Evolutionary conservation across 805 yeast species (phyloP).

Genomic region (Zygotorulaspora chibaensis): DNA sequence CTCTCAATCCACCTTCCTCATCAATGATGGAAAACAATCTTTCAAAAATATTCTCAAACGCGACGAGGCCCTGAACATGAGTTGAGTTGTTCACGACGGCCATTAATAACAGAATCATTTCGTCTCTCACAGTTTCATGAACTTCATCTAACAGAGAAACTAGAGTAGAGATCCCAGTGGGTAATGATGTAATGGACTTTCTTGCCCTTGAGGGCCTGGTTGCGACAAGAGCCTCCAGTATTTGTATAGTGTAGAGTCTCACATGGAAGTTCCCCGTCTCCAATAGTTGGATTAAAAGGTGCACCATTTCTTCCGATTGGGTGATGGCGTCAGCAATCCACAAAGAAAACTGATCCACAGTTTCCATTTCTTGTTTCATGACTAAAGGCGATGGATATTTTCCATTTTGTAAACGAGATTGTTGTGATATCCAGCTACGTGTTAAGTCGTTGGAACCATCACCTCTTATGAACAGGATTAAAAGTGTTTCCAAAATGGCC

Average conservation of each 20-base stretch:
- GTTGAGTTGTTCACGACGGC: constrained; percentile 75
- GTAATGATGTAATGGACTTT: constrained; percentile 65
- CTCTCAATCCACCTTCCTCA: constrained; percentile 85
- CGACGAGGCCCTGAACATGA: constrained; percentile 87
- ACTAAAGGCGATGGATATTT: constrained; percentile 72
- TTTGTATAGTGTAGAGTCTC: constrained; percentile 74
- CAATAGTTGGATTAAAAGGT: constrained; percentile 44
- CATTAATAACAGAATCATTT: constrained; percentile 77
- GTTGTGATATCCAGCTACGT: constrained; percentile 68
- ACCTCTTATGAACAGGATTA: constrained; percentile 74
- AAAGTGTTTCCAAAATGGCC: constrained; percentile 78
- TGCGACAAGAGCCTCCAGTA: constrained; percentile 76
- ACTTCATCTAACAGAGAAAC: constrained; percentile 58
- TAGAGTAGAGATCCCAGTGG: constrained; percentile 73
- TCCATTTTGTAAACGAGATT: constrained; percentile 69
- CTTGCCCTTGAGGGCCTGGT: constrained; percentile 72
- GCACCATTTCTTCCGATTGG: constrained; percentile 44
- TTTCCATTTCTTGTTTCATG: constrained; percentile 44
- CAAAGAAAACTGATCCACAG: constrained; percentile 78
- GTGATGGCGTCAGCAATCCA: constrained; percentile 95
- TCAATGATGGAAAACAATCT: constrained; percentile 71
- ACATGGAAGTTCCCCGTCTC: constrained; percentile 70
- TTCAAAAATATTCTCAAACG: constrained; percentile 90
- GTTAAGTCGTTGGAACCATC: constrained; percentile 58
- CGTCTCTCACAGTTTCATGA: constrained; percentile 85